Conservation (phyloP, 257 asterid genomes). For the Solanum appendiculatum region DNA sequence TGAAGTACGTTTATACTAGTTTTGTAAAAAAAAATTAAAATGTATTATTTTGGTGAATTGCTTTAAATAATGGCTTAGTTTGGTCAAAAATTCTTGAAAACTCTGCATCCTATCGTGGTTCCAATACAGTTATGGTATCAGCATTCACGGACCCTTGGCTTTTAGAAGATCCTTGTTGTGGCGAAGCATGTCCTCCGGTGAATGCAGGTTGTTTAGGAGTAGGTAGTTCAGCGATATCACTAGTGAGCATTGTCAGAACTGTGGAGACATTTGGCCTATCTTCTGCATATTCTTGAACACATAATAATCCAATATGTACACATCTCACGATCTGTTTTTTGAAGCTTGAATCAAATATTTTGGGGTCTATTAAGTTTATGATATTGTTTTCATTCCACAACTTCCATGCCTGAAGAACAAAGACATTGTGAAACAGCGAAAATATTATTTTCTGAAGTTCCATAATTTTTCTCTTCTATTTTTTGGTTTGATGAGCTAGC, state of each 20-base stretch:
- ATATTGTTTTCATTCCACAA: conserved; percentile 33
- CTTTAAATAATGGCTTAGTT: too few species aligned
- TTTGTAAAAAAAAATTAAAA: too few species aligned
- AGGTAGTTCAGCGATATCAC: background rate
- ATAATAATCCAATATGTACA: conserved; percentile 8
- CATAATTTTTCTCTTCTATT: background rate
- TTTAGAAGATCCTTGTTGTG: conserved; percentile 19
- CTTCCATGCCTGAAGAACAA: conserved; percentile 38
- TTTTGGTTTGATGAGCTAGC: too few species aligned
- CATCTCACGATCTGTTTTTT: conserved; percentile 29
- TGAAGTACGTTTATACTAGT: too few species aligned
- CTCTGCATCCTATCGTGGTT: conserved; percentile 21
- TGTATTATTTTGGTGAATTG: too few species aligned
- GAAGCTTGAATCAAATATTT: conserved; percentile 13
- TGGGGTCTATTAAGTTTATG: conserved; percentile 20
- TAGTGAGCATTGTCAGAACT: conserved; percentile 43
- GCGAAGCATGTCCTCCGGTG: background rate
- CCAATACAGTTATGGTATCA: conserved; percentile 23
- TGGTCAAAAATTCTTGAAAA: too few species aligned
- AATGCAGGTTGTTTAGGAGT: conserved; percentile 34
- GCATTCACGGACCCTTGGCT: conserved; percentile 22
- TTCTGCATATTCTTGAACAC: conserved; percentile 34
- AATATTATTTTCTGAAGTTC: background rate
- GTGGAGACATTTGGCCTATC: conserved; percentile 43
- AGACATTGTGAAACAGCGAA: background rate